These are phyloP conservation scores for Globisporangium rhizosaccharum DNA, from an alignment of 352 stramenopile genomes.

Conservation along the genomic window DNA sequence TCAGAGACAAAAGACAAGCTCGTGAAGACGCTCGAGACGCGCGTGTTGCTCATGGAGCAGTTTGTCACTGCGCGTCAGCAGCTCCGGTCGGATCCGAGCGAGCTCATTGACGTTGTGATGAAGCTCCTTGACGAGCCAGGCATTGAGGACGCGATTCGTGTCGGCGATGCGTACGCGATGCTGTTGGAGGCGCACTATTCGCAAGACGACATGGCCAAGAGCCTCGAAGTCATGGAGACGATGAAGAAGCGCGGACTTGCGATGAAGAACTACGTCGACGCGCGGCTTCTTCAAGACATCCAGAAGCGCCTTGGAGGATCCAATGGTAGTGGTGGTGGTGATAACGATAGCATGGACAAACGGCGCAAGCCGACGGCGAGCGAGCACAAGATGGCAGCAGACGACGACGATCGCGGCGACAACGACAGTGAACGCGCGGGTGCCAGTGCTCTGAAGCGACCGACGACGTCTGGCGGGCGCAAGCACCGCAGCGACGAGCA, in stretches of 20 bases:
- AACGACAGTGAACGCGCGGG: too few relatives aligned
- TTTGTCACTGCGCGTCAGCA: constrained; percentile 77
- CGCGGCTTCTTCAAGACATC: constrained; percentile 61
- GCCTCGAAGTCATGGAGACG: constrained; percentile 63
- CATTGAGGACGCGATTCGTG: constrained; percentile 82
- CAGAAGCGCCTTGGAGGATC: constrained; percentile 40
- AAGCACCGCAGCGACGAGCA: constrained; percentile 24
- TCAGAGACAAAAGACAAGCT: constrained; percentile 64
- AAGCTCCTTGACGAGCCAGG: constrained; percentile 81
- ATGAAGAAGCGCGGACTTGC: constrained; percentile 67
- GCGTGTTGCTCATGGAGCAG: constrained; percentile 73
- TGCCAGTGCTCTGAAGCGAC: constrained; percentile 12
- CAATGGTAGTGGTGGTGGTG: background rate
- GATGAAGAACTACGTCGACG: constrained; percentile 73
- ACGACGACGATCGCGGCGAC: background rate
- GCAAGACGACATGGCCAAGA: constrained; percentile 58
- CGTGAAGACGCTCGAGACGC: constrained; percentile 46
- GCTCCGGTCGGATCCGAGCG: constrained; percentile 48
- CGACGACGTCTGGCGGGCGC: constrained; percentile 10
- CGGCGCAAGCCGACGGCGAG: constrained; percentile 14
- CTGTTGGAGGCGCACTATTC: constrained; percentile 78
- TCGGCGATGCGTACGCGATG: constrained; percentile 87
- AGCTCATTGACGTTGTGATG: constrained; percentile 73
- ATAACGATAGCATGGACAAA: constrained; percentile 20
- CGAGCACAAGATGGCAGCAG: constrained; percentile 27